phyloP scores from a whole-genome alignment of 305 asterid genomes.

The Striga hermonthica region DNA sequence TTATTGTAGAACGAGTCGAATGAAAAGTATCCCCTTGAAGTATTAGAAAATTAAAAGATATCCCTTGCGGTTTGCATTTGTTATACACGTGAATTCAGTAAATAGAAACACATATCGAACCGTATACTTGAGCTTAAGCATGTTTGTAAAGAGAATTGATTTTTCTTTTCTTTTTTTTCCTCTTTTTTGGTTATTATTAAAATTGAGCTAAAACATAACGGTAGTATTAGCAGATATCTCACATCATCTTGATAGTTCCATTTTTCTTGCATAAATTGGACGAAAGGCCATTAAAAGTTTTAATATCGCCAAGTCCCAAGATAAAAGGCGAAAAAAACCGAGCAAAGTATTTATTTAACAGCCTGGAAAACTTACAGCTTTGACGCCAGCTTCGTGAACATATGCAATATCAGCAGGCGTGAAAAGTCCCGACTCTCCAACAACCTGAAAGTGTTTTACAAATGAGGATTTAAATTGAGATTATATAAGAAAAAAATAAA shows the following conservation, averaged over 20 bases:
- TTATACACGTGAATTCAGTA: no score
- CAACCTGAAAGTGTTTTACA: constrained; percentile 49
- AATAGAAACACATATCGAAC: no score
- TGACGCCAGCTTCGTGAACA: constrained; percentile 83
- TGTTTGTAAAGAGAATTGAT: no score
- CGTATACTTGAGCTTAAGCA: no score
- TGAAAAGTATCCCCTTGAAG: no score
- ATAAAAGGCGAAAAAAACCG: neutral
- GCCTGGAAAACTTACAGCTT: constrained; percentile 52
- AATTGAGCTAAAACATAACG: neutral
- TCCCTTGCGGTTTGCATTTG: no score
- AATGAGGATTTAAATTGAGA: constrained; percentile 10
- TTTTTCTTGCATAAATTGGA: neutral
- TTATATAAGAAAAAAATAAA: neutral
- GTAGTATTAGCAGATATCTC: neutral
- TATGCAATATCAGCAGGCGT: constrained; percentile 79
- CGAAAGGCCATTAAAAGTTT: neutral
- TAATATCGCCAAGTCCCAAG: neutral
- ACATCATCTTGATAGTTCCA: no score
- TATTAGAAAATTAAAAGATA: no score
- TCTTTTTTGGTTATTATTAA: neutral
- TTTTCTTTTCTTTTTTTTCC: no score
- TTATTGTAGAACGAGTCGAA: no score
- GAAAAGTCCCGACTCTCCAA: constrained; percentile 91
- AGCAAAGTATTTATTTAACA: neutral